Conservation (phyloP, 2,329 filamentous ascomycete genomes). For the Fusarium scirpi region DNA sequence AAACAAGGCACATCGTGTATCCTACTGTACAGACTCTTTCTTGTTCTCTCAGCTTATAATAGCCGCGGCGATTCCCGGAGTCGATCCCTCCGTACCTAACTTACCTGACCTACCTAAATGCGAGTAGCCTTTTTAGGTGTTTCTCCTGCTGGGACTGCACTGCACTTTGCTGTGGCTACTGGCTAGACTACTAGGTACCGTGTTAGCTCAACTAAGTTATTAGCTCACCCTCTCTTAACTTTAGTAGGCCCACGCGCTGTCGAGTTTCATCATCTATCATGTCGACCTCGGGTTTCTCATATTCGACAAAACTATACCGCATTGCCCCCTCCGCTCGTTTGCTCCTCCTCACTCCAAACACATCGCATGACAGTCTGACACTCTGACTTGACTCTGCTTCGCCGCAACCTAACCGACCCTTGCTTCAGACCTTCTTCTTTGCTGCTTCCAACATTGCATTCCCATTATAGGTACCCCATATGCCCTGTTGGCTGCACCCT, state of each 20-base stretch:
- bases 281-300: slow-evolving; percentile 24
- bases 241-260: slow-evolving; percentile 6
- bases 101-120: slow-evolving; percentile 9
- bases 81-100: slow-evolving; percentile 13
- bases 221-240: slow-evolving; percentile 1
- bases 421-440: slow-evolving; percentile 6
- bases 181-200: neutral
- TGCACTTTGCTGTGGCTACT: neutral
- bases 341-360: neutral
- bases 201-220: neutral
- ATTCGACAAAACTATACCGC: slow-evolving; percentile 14
- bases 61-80: slow-evolving; percentile 32
- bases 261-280: slow-evolving; percentile 38
- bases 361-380: slow-evolving; percentile 10
- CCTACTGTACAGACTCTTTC: slow-evolving; percentile 4
- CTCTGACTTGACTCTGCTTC: slow-evolving; percentile 18
- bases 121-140: slow-evolving; percentile 26
- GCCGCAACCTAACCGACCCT: slow-evolving; percentile 8
- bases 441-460: neutral
- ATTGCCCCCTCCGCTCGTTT: neutral
- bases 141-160: neutral
- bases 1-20: slow-evolving; percentile 12
- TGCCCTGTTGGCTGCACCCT: slow-evolving; percentile 15
- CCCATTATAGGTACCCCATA: neutral
- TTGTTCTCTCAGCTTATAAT: neutral